Evolutionary conservation across 2,329 filamentous ascomycete species (phyloP), one percentile per base, ranked within the genome.

Genomic region (Phoma sp.): DNA sequence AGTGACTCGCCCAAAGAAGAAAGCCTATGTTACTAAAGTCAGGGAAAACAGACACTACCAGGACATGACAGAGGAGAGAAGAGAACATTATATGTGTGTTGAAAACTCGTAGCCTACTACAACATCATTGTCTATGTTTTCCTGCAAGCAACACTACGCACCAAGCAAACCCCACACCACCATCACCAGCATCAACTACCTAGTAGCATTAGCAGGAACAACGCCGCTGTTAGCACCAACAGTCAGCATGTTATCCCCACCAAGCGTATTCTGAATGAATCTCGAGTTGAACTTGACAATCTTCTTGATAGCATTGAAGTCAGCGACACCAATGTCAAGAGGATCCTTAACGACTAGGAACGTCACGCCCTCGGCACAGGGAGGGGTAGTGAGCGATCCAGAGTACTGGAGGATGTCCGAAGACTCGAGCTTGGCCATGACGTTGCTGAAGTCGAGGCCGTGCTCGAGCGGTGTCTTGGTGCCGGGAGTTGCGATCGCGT

Each of bases 381-480:
- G 85, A 18, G 86, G 85, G 0, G 84, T 87, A 36, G 85, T 88
- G 41, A 88, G 76, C 14, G 83, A 86, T 18, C 85, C 85, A 10
- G 71, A 69, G 75, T 87, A 88, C 53, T 78, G 77, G 62, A 77
- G 79, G 48, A 83, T 70, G 4, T 69, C 65, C 8, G 73, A 74
- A 23, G 75, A 69, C 2, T 69, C 47, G 41, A 83, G 65, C 35
- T 74, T 67, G 7, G 60, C 41, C 27, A 73, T 66, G 0, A 83
- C 66, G 42, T 71, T 71, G 29, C 64, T 61, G 72, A 83, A 81
- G 67, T 77, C 69, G 7, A 84, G 76, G n/a, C 70, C 69, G 5
- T 37, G 45, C 1, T 58, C 47, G 52, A 74, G 73, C 7, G 56
- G 18, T 4, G 62, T 67, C 25, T 64, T 67, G 51, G 72, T 70